Conservation (phyloP, 371 early-diverging fungal genomes). For the Syncephalastrum sp. region DNA sequence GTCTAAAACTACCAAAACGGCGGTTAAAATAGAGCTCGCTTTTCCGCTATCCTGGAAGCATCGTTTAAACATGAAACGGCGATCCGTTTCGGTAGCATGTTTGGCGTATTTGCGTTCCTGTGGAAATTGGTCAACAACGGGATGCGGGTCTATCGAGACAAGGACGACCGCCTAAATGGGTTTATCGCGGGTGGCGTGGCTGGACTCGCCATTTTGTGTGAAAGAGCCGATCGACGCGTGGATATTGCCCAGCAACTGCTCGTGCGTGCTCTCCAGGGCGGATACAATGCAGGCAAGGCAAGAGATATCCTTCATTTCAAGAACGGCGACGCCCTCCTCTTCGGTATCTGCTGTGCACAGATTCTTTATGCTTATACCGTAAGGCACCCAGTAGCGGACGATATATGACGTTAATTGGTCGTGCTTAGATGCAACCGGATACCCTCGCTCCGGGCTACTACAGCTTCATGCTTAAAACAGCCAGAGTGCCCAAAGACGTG, state of each 20-base stretch:
- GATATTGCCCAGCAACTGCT: conserved; percentile 66
- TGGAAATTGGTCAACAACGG: conserved; percentile 76
- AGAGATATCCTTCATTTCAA: conserved; percentile 63
- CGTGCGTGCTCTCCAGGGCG: conserved; percentile 57
- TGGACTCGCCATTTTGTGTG: conserved; percentile 57
- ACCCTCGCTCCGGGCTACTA: conserved; percentile 70
- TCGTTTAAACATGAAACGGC: conserved; percentile 54
- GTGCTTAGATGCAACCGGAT: conserved; percentile 55
- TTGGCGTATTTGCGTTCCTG: conserved; percentile 71
- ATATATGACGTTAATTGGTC: background rate
- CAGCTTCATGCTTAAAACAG: conserved; percentile 64
- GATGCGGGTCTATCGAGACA: conserved; percentile 53
- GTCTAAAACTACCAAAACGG: background rate
- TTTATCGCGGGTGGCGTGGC: conserved; percentile 60
- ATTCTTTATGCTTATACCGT: conserved; percentile 68
- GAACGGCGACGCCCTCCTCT: conserved; percentile 64
- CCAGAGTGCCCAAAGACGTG: conserved; percentile 56
- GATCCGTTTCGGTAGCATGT: conserved; percentile 68
- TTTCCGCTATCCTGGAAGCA: conserved; percentile 35
- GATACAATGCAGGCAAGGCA: conserved; percentile 61
- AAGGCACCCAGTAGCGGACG: conserved; percentile 13
- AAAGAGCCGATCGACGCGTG: conserved; percentile 58
- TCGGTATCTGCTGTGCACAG: conserved; percentile 58
- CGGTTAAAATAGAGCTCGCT: conserved; percentile 36
- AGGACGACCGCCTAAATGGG: conserved; percentile 63